Evolutionary conservation across 2,329 filamentous ascomycete species (phyloP).

Genomic region (Ascochyta rabiei): DNA sequence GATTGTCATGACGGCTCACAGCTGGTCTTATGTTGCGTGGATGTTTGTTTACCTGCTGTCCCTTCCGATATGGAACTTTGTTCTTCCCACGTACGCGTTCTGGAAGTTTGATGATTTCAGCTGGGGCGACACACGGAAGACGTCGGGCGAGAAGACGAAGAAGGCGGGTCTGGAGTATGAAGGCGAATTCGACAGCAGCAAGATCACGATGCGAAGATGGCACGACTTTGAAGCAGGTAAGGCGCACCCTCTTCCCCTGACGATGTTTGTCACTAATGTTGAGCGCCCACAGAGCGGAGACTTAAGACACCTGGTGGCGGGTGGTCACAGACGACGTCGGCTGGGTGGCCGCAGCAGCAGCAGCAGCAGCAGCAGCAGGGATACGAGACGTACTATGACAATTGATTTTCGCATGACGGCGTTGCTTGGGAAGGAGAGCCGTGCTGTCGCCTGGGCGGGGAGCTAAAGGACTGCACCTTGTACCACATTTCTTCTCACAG

Average conservation of each 20-base stretch:
- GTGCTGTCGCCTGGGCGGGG: conserved; percentile 26
- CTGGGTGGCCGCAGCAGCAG: conserved; percentile 37
- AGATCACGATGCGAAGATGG: conserved; percentile 99
- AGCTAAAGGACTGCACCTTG: conserved; percentile 37
- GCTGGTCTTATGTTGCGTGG: conserved; percentile 90
- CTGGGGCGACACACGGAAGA: conserved; percentile 98
- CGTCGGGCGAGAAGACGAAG: conserved; percentile 85
- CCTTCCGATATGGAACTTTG: conserved; percentile 96
- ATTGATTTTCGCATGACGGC: conserved; percentile 42
- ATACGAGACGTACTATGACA: conserved; percentile 49
- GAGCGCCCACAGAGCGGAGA: conserved; percentile 48
- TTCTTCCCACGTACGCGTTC: conserved; percentile 91
- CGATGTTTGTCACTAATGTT: conserved; percentile 35
- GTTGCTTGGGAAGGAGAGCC: conserved; percentile 32
- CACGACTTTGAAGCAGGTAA: conserved; percentile 82
- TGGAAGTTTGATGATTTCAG: conserved; percentile 99
- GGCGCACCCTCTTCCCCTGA: conserved; percentile 23
- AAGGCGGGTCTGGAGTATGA: conserved; percentile 86
- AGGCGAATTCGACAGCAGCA: conserved; percentile 96
- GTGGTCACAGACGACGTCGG: conserved; percentile 48
- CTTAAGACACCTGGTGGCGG: conserved; percentile 47
- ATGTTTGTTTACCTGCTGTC: conserved; percentile 96
- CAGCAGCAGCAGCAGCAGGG: conserved; percentile 45
- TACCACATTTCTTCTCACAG: conserved; percentile 34
- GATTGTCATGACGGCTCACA: conserved; percentile 92